Evolutionary conservation across 2,329 filamentous ascomycete species (phyloP).

Genomic region (Myriosclerotinia scirpicola): DNA sequence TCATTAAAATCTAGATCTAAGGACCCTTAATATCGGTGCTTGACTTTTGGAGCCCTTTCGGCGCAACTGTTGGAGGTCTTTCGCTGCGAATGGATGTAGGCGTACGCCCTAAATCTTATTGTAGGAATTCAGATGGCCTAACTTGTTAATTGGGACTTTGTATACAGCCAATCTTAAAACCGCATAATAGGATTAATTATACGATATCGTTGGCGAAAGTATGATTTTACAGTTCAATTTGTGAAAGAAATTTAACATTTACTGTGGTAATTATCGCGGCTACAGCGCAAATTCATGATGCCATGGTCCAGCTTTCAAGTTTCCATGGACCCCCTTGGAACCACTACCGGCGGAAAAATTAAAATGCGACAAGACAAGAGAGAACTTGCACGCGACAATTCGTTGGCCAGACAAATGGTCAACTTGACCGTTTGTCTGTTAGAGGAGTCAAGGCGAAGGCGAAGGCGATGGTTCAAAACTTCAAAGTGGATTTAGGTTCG

Average conservation of each 20-base stretch:
- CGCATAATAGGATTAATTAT: neutral
- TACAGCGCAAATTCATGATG: constrained; percentile 9
- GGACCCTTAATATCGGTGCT: constrained; percentile 17
- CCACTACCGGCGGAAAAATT: constrained; percentile 8
- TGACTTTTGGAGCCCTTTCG: neutral
- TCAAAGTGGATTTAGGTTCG: neutral
- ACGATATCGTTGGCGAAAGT: neutral
- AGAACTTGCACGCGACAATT: constrained; percentile 7
- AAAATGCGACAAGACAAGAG: constrained; percentile 3
- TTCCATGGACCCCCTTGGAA: neutral
- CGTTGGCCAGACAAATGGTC: too few relatives aligned
- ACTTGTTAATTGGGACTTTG: neutral
- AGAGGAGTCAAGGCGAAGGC: neutral
- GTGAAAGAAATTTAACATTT: neutral
- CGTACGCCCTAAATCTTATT: neutral
- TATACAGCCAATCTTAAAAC: neutral
- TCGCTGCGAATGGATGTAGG: neutral
- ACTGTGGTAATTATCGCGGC: constrained; percentile 6
- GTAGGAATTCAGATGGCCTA: neutral
- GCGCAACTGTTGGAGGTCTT: constrained; percentile 4
- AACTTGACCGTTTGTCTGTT: constrained; percentile 13
- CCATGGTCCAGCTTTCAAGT: neutral
- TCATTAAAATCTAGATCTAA: constrained; percentile 23
- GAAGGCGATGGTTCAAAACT: neutral
- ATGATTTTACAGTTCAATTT: neutral